A percentile compares a stretch with the other conserved stretches of the same genome.
Evolutionary conservation across 1,284 basidiomycete genomes (phyloP).

Genomic region (Austroboletus niveus): DNA sequence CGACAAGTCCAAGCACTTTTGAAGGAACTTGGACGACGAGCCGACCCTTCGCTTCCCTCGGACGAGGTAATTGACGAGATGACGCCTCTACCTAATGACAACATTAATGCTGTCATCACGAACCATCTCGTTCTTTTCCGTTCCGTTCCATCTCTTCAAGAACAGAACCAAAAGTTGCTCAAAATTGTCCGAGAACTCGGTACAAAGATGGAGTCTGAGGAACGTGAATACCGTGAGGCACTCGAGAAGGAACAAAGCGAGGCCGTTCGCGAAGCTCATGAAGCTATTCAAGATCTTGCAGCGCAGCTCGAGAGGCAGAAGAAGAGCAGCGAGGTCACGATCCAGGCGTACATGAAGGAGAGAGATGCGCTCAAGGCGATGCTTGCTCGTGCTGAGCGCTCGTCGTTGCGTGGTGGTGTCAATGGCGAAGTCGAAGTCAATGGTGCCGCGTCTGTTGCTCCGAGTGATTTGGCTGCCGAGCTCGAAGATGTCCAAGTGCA

Average conservation of each 20-base stretch:
- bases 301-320: conserved; percentile 72
- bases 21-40: conserved; percentile 75
- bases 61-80: conserved; percentile 66
- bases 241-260: conserved; percentile 74
- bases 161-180: conserved; percentile 88
- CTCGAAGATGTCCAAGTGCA: conserved; percentile 71
- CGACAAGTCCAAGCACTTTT: conserved; percentile 81
- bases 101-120: conserved; percentile 80
- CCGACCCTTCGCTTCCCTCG: conserved; percentile 78
- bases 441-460: conserved; percentile 24
- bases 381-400: conserved; percentile 50
- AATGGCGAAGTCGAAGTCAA: conserved; percentile 34
- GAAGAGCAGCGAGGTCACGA: conserved; percentile 64
- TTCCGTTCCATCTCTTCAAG: conserved; percentile 77
- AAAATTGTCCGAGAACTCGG: conserved; percentile 81
- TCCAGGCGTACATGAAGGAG: conserved; percentile 83
- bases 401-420: conserved; percentile 13
- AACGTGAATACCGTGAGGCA: conserved; percentile 62
- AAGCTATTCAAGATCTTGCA: conserved; percentile 79
- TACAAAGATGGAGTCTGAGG: conserved; percentile 74
- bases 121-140: conserved; percentile 89
- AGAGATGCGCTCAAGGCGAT: conserved; percentile 83
- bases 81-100: conserved; percentile 45
- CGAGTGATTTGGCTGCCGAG: conserved; percentile 45
- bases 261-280: conserved; percentile 84